Conservation (phyloP, 1,284 basidiomycete genomes). For the Boletus semigastroideus region DNA sequence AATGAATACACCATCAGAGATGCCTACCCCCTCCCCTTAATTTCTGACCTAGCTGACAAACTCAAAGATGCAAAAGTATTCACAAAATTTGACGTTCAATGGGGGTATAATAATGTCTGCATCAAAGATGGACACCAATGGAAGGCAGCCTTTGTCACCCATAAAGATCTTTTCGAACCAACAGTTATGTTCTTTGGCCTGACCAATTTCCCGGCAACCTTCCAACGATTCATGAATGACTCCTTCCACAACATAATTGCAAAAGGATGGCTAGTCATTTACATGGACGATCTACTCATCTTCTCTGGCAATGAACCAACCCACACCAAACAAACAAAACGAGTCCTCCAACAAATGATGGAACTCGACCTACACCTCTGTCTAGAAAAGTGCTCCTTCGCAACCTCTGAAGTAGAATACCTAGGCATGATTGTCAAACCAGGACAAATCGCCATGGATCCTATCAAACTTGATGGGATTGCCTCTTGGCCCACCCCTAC, state of each 20-base stretch:
- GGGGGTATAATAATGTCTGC: neutral
- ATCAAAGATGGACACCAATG: neutral
- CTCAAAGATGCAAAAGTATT: neutral
- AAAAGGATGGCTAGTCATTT: conserved; percentile 3
- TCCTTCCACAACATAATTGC: conserved; percentile 13
- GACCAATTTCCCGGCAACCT: conserved; percentile 30
- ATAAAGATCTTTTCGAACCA: conserved; percentile 24
- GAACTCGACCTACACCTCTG: conserved; percentile 34
- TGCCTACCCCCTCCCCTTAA: neutral
- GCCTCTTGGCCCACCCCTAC: conserved; percentile 36
- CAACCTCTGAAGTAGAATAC: conserved; percentile 30
- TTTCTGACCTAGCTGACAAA: neutral
- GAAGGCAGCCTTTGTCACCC: neutral
- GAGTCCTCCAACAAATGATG: conserved; percentile 32
- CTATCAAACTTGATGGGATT: conserved; percentile 34
- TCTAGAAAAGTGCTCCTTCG: conserved; percentile 41
- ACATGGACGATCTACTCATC: conserved; percentile 29
- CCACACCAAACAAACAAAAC: neutral
- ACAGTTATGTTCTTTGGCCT: conserved; percentile 40
- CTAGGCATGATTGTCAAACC: conserved; percentile 37
- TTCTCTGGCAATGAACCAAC: neutral
- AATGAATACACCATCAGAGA: neutral
- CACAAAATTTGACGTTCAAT: neutral
- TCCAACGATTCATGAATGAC: conserved; percentile 24
- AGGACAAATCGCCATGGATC: conserved; percentile 36